Percentiles rank a stretch among this genome's conserved stretches.
Evolutionary conservation across 176 grass and related monocot genomes (phyloP).

Genomic region (Poa pratensis): DNA sequence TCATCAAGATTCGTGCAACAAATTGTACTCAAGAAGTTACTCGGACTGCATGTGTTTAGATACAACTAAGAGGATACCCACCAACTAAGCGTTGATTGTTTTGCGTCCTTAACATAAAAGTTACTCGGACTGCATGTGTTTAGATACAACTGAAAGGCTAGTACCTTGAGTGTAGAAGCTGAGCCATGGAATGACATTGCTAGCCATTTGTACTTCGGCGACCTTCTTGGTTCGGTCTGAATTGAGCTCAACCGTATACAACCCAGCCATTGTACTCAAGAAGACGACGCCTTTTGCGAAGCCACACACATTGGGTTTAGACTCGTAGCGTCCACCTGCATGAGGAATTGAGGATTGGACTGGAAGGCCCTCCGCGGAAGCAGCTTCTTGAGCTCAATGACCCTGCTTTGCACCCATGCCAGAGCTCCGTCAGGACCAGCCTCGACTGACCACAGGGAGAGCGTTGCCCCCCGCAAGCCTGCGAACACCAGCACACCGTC

Average conservation of each 20-base stretch:
- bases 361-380: not conserved
- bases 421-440: not conserved
- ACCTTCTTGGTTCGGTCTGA: conserved; percentile 2
- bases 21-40: too few relatives aligned
- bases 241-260: not conserved
- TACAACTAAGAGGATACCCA: too few relatives aligned
- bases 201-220: not conserved
- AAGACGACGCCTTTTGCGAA: not conserved
- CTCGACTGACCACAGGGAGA: not conserved
- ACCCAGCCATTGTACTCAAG: not conserved
- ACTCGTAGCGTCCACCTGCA: not conserved
- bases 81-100: too few relatives aligned
- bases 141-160: not conserved
- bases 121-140: not conserved
- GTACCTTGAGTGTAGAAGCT: conserved; percentile 24
- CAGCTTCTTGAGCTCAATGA: not conserved
- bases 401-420: not conserved
- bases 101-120: not conserved
- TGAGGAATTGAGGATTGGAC: too few relatives aligned
- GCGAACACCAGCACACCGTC: not conserved
- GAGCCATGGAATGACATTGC: not conserved
- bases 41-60: too few relatives aligned
- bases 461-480: not conserved
- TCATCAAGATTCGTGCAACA: too few relatives aligned
- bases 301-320: not conserved